Percentiles rank a stretch among this genome's conserved stretches.
These are phyloP conservation scores for Plasmopara halstedii DNA, from an alignment of 352 stramenopile genomes.

Conservation along the genomic window DNA sequence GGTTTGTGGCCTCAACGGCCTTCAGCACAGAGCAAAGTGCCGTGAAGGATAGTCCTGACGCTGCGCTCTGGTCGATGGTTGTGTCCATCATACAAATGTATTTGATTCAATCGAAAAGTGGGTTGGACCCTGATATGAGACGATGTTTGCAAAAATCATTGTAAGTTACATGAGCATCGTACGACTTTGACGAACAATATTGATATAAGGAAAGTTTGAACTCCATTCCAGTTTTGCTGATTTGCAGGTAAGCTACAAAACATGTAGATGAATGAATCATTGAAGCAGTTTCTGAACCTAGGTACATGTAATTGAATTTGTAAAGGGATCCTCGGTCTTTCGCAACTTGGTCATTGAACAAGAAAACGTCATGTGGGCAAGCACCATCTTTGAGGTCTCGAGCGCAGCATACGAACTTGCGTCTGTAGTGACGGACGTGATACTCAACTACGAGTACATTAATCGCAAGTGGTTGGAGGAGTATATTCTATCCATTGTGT, in stretches of 20 bases:
- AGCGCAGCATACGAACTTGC: slow-evolving; percentile 49
- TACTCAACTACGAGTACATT: slow-evolving; percentile 76
- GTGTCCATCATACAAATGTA: too few species aligned
- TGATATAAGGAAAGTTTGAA: not conserved
- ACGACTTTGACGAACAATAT: too few species aligned
- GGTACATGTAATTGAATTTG: not conserved
- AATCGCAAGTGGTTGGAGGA: slow-evolving; percentile 57
- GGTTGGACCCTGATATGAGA: too few species aligned
- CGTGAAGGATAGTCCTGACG: slow-evolving; percentile 50
- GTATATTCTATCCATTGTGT: slow-evolving; percentile 63
- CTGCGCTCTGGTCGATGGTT: slow-evolving; percentile 14
- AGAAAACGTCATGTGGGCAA: not conserved
- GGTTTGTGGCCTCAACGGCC: slow-evolving; percentile 54
- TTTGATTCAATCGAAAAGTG: too few species aligned
- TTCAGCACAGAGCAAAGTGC: slow-evolving; percentile 70
- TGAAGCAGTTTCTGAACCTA: not conserved
- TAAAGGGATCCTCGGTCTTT: not conserved
- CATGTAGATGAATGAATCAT: too few species aligned
- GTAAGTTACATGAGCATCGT: too few species aligned
- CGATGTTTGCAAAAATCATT: too few species aligned
- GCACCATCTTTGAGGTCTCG: slow-evolving; percentile 30
- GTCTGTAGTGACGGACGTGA: slow-evolving; percentile 60
- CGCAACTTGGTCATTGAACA: not conserved
- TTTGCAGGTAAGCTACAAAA: not conserved
- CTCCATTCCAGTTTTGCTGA: not conserved